Evolutionary conservation across 495 filamentous ascomycete genomes (phyloP).

Genomic region (Aspergillus indologenus): DNA sequence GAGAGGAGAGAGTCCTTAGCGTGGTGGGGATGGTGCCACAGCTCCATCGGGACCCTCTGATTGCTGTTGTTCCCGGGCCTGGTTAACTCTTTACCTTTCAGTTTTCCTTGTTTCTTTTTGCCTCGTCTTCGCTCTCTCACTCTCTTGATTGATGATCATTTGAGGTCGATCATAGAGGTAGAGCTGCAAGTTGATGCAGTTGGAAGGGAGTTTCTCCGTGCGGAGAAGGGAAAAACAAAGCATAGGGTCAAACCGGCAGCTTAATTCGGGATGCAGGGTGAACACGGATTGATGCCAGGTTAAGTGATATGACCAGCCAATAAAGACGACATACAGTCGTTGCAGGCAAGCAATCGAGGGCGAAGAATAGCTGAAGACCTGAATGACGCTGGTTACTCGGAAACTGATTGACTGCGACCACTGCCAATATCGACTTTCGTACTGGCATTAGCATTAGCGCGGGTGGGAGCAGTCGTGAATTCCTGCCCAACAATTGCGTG

Average conservation of each 20-base stretch:
- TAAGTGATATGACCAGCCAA: constrained; percentile 7
- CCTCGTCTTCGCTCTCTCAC: background rate
- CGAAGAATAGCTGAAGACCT: background rate
- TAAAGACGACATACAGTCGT: background rate
- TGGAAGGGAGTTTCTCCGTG: background rate
- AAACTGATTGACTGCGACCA: constrained; percentile 5
- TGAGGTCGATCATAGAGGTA: background rate
- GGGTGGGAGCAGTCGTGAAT: constrained; percentile 17
- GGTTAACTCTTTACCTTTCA: background rate
- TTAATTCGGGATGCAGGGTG: constrained; percentile 4
- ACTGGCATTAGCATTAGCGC: constrained; percentile 1
- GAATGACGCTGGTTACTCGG: constrained; percentile 1
- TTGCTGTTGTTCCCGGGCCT: background rate
- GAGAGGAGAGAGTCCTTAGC: constrained; percentile 10
- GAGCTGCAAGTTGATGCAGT: constrained; percentile 1
- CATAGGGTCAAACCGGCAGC: background rate
- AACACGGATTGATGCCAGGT: constrained; percentile 10
- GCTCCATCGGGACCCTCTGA: constrained; percentile 9
- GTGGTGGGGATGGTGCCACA: constrained; percentile 25
- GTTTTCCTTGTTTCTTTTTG: constrained; percentile 3
- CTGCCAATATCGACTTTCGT: background rate
- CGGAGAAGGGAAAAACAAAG: background rate
- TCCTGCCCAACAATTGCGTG: constrained; percentile 39
- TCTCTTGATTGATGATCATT: background rate
- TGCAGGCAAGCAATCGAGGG: constrained; percentile 4